Conservation (phyloP, 208 protist genomes). For the Trypanosoma conorhini region DNA sequence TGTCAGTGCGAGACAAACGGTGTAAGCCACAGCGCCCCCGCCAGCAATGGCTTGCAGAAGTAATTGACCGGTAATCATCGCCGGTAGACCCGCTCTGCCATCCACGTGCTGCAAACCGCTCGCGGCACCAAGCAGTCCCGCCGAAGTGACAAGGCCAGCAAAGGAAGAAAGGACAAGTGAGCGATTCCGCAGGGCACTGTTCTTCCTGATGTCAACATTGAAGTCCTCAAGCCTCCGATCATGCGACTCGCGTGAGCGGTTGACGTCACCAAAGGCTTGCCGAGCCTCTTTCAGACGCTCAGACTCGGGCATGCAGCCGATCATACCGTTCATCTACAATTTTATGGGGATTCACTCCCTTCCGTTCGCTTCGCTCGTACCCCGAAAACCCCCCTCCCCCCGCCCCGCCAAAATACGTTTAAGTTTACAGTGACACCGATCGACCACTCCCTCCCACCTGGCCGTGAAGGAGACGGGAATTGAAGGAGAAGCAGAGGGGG, state of each 20-base stretch:
- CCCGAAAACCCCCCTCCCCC: background rate
- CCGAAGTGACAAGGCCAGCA: constrained; percentile 44
- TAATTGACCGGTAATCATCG: constrained; percentile 30
- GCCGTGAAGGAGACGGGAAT: background rate
- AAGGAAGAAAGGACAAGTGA: constrained; percentile 57
- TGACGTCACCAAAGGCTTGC: constrained; percentile 60
- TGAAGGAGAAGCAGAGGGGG: background rate
- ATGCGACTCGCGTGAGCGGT: constrained; percentile 67
- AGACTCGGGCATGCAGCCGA: constrained; percentile 42
- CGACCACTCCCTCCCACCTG: background rate
- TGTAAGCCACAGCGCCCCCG: constrained; percentile 50
- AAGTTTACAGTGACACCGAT: background rate
- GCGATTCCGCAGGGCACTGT: constrained; percentile 82
- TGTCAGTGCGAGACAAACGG: constrained; percentile 41
- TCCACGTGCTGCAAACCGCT: constrained; percentile 11
- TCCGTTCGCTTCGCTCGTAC: background rate
- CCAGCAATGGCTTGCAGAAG: constrained; percentile 39
- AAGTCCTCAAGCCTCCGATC: constrained; percentile 76
- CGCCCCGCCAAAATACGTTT: background rate
- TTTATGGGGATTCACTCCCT: constrained; percentile 2
- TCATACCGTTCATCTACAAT: constrained; percentile 11
- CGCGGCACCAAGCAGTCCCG: constrained; percentile 38
- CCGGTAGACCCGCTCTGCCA: background rate
- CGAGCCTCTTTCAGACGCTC: constrained; percentile 48
- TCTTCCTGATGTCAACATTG: constrained; percentile 83